A percentile compares a stretch with the other conserved stretches of the same genome.
These are phyloP conservation scores for Serpula lacrymans DNA, from an alignment of 768 basidiomycete species.

Conservation along the genomic window DNA sequence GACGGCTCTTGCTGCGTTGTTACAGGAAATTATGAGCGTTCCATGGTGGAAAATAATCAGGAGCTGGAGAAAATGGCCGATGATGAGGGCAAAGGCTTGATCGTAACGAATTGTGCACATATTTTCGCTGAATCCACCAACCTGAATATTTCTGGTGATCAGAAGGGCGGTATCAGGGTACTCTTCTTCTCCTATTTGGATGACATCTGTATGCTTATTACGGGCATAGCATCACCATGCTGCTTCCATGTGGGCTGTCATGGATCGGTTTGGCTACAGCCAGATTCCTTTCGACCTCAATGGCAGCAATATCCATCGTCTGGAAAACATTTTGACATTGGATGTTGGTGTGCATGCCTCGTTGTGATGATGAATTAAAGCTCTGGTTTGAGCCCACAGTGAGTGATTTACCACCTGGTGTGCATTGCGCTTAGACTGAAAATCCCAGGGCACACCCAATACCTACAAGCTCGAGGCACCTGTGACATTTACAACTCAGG, in stretches of 20 bases:
- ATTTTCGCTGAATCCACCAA: not conserved
- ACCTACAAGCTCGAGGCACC: constrained; percentile 5
- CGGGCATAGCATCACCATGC: no score
- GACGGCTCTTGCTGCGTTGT: constrained; percentile 19
- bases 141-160: not conserved
- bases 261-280: not conserved
- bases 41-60: no score
- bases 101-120: no score
- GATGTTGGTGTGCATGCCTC: not conserved
- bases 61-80: no score
- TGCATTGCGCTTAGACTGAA: not conserved
- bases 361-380: constrained; percentile 12
- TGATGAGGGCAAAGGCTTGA: no score
- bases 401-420: not conserved
- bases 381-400: constrained; percentile 18
- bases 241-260: not conserved
- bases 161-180: no score
- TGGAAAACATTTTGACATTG: constrained; percentile 22
- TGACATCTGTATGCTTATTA: no score
- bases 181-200: constrained; percentile 3
- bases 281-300: not conserved
- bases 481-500: constrained; percentile 17
- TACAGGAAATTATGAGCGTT: no score
- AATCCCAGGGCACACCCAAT: constrained; percentile 4
- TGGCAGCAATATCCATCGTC: constrained; percentile 1